phyloP scores from a whole-genome alignment of 1,139 yeast species.

The Scheffersomyces insectosa region DNA sequence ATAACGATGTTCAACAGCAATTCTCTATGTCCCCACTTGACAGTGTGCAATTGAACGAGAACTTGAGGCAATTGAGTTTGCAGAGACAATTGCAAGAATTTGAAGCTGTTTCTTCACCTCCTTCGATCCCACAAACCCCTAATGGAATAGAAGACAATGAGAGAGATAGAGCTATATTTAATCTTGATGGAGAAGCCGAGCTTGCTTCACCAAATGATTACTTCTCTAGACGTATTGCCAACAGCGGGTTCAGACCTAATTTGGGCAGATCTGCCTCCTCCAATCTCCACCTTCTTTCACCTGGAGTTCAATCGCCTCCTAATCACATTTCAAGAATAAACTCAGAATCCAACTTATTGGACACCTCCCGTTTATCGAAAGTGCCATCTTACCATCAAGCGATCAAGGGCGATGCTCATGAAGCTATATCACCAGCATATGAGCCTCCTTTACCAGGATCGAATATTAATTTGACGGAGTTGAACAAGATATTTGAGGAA shows the following conservation, averaged over 20 bases:
- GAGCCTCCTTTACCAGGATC: conserved; percentile 55
- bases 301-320: conserved; percentile 52
- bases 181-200: conserved; percentile 36
- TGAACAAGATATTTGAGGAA: conserved; percentile 24
- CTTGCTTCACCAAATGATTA: conserved; percentile 15
- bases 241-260: conserved; percentile 7
- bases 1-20: conserved; percentile 21
- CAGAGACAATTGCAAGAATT: conserved; percentile 46
- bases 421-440: conserved; percentile 64
- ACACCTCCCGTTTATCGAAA: conserved; percentile 43
- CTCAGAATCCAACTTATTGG: conserved; percentile 34
- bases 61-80: conserved; percentile 52
- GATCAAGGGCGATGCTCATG: conserved; percentile 46
- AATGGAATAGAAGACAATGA: conserved; percentile 5
- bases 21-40: conserved; percentile 47
- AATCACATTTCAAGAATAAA: conserved; percentile 59
- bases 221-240: conserved; percentile 13
- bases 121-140: conserved; percentile 7
- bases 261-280: conserved; percentile 4
- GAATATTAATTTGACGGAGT: conserved; percentile 30
- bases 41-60: conserved; percentile 49
- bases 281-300: conserved; percentile 21
- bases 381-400: conserved; percentile 90
- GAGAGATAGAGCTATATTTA: conserved; percentile 41
- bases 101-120: conserved; percentile 8